phyloP scores from a whole-genome alignment of 192 early-diverging fungal species.

The Coemansia aciculifera region DNA sequence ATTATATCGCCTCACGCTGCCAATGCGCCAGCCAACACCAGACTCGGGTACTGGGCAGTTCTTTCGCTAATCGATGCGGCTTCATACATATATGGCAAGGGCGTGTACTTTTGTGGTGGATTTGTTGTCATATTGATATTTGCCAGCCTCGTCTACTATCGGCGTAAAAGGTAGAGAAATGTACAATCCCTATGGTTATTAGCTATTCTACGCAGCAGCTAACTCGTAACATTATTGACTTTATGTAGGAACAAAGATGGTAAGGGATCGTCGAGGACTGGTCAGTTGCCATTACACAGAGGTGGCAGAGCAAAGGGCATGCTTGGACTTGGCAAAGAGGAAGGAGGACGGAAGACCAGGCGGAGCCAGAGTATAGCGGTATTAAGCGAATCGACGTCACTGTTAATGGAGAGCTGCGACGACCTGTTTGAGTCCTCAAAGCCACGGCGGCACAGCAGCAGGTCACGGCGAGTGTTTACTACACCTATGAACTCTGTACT shows the following conservation, averaged over 20 bases:
- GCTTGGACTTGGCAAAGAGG: neutral
- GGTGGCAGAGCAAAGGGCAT: neutral
- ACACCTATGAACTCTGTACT: constrained; percentile 3
- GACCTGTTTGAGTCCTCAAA: constrained; percentile 31
- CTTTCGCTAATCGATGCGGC: neutral
- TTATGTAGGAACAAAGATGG: neutral
- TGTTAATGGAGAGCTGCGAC: constrained; percentile 44
- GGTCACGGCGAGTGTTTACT: constrained; percentile 12
- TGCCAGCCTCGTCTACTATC: neutral
- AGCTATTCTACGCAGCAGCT: neutral
- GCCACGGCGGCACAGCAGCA: neutral
- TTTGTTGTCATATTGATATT: neutral
- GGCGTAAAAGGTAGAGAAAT: neutral
- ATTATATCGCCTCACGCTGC: neutral
- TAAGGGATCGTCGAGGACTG: neutral
- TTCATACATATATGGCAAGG: neutral
- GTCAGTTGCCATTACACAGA: neutral
- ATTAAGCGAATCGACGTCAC: constrained; percentile 31
- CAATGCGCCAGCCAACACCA: neutral
- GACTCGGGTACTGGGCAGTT: neutral
- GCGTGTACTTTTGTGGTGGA: neutral
- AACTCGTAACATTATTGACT: neutral
- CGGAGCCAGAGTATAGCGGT: constrained; percentile 46
- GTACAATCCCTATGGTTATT: neutral
- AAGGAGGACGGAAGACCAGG: neutral